Base-by-base conservation (phyloP, 2,329 filamentous ascomycete genomes). In the Exophiala xenobiotica region DNA sequence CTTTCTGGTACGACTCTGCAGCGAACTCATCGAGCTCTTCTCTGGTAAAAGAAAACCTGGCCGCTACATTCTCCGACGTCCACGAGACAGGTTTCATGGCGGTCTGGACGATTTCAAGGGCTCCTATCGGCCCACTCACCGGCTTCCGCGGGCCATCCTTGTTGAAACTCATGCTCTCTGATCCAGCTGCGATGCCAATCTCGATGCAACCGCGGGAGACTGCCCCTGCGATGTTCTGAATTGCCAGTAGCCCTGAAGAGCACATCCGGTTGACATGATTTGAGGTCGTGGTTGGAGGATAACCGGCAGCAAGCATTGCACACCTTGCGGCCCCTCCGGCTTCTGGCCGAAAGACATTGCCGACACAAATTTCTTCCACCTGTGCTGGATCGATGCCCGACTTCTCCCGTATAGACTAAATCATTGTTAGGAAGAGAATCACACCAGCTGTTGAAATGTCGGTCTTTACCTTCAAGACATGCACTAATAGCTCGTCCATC, bases 251-350 rank as follows among this genome's bases (percentile, higher is more conserved):
- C 26, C 92, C 92, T 0, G 91, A 96, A 29, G 90, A 95, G 79
- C 92, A 97, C 83, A 97, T 96, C 56, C 92, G 87, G 78, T 96
- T 96, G 52, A 95, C 79, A 31, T 86, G 85, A 33, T 81, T 91
- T 56, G 87, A 88, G 59, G 83, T 81, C 43, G 88, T 80, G 4
- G 91, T 96, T 75, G 92, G 91, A 61, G 92, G 91, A 77, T 93
- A 95, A 61, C 92, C 92, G 52, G 92, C 92, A 41, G 89, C 88
- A 56, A 96, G 86, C 54, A 87, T 79, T 33, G 92, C 90, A 47
- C 90, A 89, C 63, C 92, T 91, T 65, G 86, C 77, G 70, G 93
- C 90, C 80, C 96, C 96, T 49, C 91, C 83, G 49, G 90, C 87
- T 70, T 92, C 91, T 61, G 77, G 77, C 63, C 95, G 89, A 50